phyloP scores from a whole-genome alignment of 441 rosid species.

The Pelargonium myrrhifolium region DNA sequence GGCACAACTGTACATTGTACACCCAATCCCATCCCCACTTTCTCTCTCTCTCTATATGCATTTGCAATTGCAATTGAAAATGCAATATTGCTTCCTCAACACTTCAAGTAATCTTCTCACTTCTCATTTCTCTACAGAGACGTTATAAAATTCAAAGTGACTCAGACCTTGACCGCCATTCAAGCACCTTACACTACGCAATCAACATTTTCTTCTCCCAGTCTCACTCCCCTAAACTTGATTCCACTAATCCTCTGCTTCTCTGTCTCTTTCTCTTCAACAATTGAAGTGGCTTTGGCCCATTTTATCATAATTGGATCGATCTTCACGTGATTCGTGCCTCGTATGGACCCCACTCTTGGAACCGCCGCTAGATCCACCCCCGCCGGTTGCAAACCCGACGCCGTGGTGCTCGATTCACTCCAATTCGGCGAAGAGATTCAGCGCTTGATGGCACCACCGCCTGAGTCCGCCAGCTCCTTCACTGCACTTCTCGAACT shows the following conservation, averaged over 20 bases:
- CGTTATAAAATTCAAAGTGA: background rate
- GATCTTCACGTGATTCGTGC: background rate
- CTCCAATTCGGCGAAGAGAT: slow-evolving; percentile 58
- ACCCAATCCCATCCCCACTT: too few relatives aligned
- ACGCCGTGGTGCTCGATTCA: slow-evolving; percentile 37
- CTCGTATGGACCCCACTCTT: slow-evolving; percentile 37
- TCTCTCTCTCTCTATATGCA: too few relatives aligned
- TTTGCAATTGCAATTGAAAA: too few relatives aligned
- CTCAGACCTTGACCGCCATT: slow-evolving; percentile 23
- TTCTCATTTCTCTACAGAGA: slow-evolving; percentile 5
- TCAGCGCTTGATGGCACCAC: slow-evolving; percentile 42
- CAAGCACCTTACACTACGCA: slow-evolving; percentile 9
- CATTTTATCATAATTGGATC: background rate
- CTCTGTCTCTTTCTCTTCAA: slow-evolving; percentile 1
- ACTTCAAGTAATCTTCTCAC: slow-evolving; percentile 12
- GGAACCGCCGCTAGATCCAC: slow-evolving; percentile 34
- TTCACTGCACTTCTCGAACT: slow-evolving; percentile 92
- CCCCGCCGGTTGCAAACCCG: slow-evolving; percentile 18
- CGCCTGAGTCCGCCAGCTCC: slow-evolving; percentile 49
- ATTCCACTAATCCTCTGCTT: background rate
- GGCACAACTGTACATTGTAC: too few relatives aligned
- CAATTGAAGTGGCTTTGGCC: slow-evolving; percentile 9
- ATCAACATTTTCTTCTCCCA: background rate
- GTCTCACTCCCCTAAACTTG: background rate
- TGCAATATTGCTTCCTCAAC: too few relatives aligned